Percentiles rank a stretch among this genome's conserved stretches.
Evolutionary conservation across 1,284 basidiomycete genomes (phyloP).

Genomic region (Puccinia hordei): DNA sequence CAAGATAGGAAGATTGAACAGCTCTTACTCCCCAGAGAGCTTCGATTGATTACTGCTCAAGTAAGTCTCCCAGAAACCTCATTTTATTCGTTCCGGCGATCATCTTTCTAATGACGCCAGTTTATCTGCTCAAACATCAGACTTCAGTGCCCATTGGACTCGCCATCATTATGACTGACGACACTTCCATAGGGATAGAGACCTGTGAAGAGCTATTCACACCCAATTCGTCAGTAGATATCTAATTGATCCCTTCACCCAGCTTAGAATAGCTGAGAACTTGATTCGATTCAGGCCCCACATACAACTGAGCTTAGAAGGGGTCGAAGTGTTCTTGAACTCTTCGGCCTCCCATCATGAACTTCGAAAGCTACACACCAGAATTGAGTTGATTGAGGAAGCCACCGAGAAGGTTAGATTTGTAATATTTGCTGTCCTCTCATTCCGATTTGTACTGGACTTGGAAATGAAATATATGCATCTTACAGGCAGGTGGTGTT

Average conservation of each 20-base stretch:
- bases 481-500: slow-evolving; percentile 38
- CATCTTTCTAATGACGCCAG: background rate
- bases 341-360: slow-evolving; percentile 50
- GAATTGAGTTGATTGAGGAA: slow-evolving; percentile 45
- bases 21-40: slow-evolving; percentile 23
- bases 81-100: background rate
- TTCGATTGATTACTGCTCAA: slow-evolving; percentile 31
- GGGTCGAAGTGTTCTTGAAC: slow-evolving; percentile 46
- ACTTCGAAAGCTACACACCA: slow-evolving; percentile 43
- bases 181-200: slow-evolving; percentile 48
- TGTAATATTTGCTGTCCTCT: background rate
- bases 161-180: slow-evolving; percentile 45
- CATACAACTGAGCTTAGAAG: slow-evolving; percentile 46
- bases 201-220: slow-evolving; percentile 51
- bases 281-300: slow-evolving; percentile 40
- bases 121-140: slow-evolving; percentile 7
- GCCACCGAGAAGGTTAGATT: slow-evolving; percentile 36
- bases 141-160: slow-evolving; percentile 45
- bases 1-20: slow-evolving; percentile 41
- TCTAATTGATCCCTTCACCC: background rate
- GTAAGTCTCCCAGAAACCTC: slow-evolving; percentile 1
- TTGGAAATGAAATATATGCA: background rate
- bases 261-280: background rate
- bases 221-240: slow-evolving; percentile 38
- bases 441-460: background rate